Evolutionary conservation across 2,329 filamentous ascomycete species (phyloP).

Genomic region (Elsinoe arachidis): DNA sequence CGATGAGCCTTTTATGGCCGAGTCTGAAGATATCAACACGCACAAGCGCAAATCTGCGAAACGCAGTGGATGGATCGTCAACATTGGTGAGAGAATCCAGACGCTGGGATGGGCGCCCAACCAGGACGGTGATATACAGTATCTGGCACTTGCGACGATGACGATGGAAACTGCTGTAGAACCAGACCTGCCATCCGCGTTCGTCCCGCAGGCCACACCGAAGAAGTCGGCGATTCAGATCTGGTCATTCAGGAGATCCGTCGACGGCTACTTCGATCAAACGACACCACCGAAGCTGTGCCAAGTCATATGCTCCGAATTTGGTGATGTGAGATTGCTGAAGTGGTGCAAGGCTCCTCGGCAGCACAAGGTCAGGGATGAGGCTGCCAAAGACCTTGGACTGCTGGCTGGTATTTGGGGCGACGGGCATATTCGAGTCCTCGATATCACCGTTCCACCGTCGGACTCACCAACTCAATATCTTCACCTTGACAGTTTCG

Average conservation of each 20-base stretch:
- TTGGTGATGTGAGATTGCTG: constrained; percentile 47
- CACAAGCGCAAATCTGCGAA: constrained; percentile 27
- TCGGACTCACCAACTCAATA: constrained; percentile 21
- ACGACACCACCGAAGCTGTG: constrained; percentile 37
- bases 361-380: constrained; percentile 24
- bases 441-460: constrained; percentile 38
- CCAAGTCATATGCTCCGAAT: constrained; percentile 47
- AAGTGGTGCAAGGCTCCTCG: constrained; percentile 48
- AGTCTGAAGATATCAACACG: constrained; percentile 8
- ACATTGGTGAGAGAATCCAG: constrained; percentile 46
- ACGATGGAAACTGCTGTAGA: constrained; percentile 28
- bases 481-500: constrained; percentile 38
- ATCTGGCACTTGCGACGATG: constrained; percentile 41
- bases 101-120: constrained; percentile 39
- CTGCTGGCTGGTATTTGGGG: constrained; percentile 49
- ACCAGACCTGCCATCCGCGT: constrained; percentile 37
- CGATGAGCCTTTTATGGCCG: constrained; percentile 23
- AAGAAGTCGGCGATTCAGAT: constrained; percentile 48
- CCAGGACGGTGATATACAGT: constrained; percentile 41
- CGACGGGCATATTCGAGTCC: constrained; percentile 49
- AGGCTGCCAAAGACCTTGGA: constrained; percentile 34
- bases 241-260: constrained; percentile 44
- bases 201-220: constrained; percentile 38
- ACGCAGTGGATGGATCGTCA: constrained; percentile 45
- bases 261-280: constrained; percentile 36